These are phyloP conservation scores for Strobilomyces dryophilus DNA, from an alignment of 768 basidiomycete species.

Conservation along the genomic window DNA sequence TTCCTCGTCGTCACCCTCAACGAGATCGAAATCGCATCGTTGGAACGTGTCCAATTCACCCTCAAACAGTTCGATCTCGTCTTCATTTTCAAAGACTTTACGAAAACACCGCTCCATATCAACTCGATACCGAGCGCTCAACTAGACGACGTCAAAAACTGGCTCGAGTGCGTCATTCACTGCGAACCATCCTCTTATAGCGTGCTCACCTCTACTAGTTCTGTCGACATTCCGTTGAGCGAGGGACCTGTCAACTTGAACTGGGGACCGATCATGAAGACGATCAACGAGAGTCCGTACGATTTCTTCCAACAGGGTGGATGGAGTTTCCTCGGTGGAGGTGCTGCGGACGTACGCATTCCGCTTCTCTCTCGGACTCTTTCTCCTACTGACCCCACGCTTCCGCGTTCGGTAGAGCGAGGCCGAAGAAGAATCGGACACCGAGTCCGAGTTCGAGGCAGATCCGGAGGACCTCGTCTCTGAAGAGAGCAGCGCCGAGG, in stretches of 20 bases:
- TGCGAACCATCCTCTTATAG: neutral
- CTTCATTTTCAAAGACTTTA: constrained; percentile 96
- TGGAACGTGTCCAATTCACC: constrained; percentile 95
- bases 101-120: constrained; percentile 87
- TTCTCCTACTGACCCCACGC: constrained; percentile 34
- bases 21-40: constrained; percentile 94
- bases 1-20: constrained; percentile 92
- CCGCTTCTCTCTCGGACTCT: constrained; percentile 1
- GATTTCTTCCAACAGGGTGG: constrained; percentile 97
- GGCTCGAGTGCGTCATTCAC: constrained; percentile 78
- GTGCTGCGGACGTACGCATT: constrained; percentile 62
- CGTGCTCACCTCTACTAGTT: constrained; percentile 44
- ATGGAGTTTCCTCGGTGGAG: constrained; percentile 86
- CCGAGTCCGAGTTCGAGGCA: constrained; percentile 64
- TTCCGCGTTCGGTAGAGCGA: constrained; percentile 41
- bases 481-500: constrained; percentile 46
- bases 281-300: constrained; percentile 91
- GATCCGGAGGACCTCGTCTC: constrained; percentile 42
- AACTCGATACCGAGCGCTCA: constrained; percentile 90
- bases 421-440: constrained; percentile 57
- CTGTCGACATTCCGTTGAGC: constrained; percentile 93
- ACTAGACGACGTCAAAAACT: constrained; percentile 97
- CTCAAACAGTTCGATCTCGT: constrained; percentile 97
- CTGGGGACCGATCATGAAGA: constrained; percentile 99
- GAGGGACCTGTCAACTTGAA: constrained; percentile 97